A percentile compares a stretch with the other conserved stretches of the same genome.
These are phyloP conservation scores for Tolypocladium tropicale DNA, from an alignment of 2,329 filamentous ascomycete genomes.

Conservation along the genomic window DNA sequence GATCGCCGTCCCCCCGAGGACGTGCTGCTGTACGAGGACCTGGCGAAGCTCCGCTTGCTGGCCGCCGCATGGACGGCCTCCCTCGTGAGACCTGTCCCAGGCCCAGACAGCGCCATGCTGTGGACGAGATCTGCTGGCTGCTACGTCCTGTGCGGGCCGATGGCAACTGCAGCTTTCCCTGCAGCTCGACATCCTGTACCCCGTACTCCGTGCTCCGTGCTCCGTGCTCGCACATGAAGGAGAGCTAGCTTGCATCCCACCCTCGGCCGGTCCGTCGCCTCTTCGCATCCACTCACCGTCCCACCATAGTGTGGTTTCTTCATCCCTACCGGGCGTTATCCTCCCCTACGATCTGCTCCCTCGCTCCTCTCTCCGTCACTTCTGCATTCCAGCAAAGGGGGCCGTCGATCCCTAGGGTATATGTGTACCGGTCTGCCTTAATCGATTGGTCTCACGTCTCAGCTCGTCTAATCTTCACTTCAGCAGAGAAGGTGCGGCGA, in stretches of 20 bases:
- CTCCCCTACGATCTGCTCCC: neutral
- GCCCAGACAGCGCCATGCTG: neutral
- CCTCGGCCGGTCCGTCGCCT: neutral
- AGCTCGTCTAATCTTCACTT: neutral
- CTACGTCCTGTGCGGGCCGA: neutral
- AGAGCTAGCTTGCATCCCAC: neutral
- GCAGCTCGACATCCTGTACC: neutral
- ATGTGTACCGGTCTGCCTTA: neutral
- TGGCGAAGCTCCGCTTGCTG: neutral
- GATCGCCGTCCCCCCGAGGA: neutral
- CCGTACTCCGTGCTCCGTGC: neutral
- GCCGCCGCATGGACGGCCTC: neutral
- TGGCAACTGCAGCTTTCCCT: neutral
- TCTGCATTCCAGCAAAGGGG: neutral
- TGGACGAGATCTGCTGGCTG: neutral
- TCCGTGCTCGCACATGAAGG: neutral
- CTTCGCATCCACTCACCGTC: neutral
- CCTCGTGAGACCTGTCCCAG: neutral
- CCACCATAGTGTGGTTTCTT: neutral
- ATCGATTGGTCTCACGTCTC: neutral
- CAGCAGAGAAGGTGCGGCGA: neutral
- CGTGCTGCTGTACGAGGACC: neutral
- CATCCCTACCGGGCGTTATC: neutral
- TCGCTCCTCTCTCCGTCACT: neutral
- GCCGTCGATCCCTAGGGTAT: neutral